A percentile compares a stretch with the other conserved stretches of the same genome.
Conservation (phyloP, 345 rosid species). For the Erysimum cheiranthoides region DNA sequence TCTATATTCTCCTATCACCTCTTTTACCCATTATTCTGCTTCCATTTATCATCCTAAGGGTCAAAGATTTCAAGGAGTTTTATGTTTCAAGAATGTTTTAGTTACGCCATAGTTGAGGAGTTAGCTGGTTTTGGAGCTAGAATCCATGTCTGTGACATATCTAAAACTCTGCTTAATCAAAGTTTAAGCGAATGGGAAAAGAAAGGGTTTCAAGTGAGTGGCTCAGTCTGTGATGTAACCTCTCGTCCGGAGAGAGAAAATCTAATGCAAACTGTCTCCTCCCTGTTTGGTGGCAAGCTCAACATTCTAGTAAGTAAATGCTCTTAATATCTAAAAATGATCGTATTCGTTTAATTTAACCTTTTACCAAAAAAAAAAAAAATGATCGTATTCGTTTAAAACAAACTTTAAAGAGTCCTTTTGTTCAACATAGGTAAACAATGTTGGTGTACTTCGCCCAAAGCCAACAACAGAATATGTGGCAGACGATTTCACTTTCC, state of each 20-base stretch:
- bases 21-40: background rate
- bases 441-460: conserved; percentile 47
- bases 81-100: conserved; percentile 4
- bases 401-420: too few species aligned
- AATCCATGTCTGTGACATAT: conserved; percentile 28
- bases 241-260: conserved; percentile 30
- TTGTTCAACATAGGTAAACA: conserved; percentile 56
- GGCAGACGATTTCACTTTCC: conserved; percentile 49
- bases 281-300: conserved; percentile 27
- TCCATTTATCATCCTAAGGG: background rate
- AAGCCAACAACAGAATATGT: conserved; percentile 53
- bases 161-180: conserved; percentile 18
- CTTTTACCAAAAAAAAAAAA: too few species aligned
- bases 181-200: conserved; percentile 29
- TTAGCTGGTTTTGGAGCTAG: conserved; percentile 34
- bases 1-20: background rate
- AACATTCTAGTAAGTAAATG: conserved; percentile 36
- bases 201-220: conserved; percentile 43
- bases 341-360: background rate
- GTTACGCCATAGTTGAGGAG: conserved; percentile 39
- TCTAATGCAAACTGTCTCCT: conserved; percentile 10
- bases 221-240: conserved; percentile 33
- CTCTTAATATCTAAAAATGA: background rate
- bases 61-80: background rate
- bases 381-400: too few species aligned